These are phyloP conservation scores for Boletellus ananas DNA, from an alignment of 768 basidiomycete genomes.

Conservation along the genomic window DNA sequence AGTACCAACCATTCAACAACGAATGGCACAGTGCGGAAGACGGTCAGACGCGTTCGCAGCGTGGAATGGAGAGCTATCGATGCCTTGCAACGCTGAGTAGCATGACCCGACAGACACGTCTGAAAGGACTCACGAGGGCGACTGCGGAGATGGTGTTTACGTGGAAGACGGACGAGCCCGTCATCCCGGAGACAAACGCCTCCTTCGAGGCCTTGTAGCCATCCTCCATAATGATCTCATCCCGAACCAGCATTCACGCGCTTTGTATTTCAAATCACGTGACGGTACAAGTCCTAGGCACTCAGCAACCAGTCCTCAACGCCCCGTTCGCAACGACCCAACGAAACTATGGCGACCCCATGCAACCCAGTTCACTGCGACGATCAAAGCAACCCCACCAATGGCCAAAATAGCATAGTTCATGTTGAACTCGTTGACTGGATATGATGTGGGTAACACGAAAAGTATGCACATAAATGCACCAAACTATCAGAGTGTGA, in stretches of 20 bases:
- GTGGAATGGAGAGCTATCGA: slow-evolving; percentile 71
- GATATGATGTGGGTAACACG: slow-evolving; percentile 51
- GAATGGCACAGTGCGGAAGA: slow-evolving; percentile 36
- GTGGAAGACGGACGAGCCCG: slow-evolving; percentile 64
- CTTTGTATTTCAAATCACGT: slow-evolving; percentile 12
- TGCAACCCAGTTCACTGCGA: slow-evolving; percentile 41
- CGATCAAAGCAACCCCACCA: slow-evolving; percentile 44
- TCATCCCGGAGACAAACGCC: slow-evolving; percentile 71
- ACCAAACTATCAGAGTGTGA: slow-evolving; percentile 38
- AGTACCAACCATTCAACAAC: slow-evolving; percentile 59
- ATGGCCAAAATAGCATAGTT: slow-evolving; percentile 56
- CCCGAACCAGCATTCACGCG: background rate
- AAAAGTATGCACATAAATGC: slow-evolving; percentile 53
- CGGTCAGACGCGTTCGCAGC: slow-evolving; percentile 46
- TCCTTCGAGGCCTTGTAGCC: slow-evolving; percentile 77
- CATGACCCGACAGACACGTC: background rate
- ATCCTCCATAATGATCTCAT: slow-evolving; percentile 11
- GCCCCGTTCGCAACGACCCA: slow-evolving; percentile 42
- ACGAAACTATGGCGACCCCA: slow-evolving; percentile 46
- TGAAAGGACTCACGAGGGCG: slow-evolving; percentile 49
- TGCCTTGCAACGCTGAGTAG: slow-evolving; percentile 42
- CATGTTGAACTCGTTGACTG: slow-evolving; percentile 49
- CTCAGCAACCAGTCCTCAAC: background rate
- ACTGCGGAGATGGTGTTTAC: slow-evolving; percentile 67
- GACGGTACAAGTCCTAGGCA: background rate